These are phyloP conservation scores for Kalmanozyma brasiliensis DNA, from an alignment of 1,284 basidiomycete genomes.

Conservation along the genomic window DNA sequence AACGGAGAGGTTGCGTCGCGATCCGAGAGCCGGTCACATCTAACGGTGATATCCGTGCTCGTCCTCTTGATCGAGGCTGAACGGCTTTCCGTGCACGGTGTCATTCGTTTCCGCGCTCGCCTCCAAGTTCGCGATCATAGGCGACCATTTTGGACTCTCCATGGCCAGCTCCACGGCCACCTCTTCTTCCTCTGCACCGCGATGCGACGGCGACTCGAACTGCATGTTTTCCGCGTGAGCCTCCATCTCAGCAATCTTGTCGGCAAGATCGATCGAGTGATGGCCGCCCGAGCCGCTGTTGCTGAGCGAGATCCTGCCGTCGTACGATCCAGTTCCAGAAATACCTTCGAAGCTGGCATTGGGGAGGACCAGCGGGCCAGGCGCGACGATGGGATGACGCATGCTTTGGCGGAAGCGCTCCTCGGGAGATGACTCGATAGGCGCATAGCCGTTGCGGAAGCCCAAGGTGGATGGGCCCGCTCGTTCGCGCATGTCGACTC, in stretches of 20 bases:
- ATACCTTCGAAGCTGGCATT: conserved; percentile 15
- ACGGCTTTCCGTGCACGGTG: conserved; percentile 10
- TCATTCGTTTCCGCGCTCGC: conserved; percentile 25
- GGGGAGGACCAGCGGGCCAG: conserved; percentile 23
- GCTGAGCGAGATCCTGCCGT: conserved; percentile 26
- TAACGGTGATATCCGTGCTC: background rate
- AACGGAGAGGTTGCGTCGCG: no score
- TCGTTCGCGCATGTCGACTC: conserved; percentile 49
- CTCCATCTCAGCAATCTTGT: conserved; percentile 57
- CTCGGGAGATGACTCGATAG: conserved; percentile 38
- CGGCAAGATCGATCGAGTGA: conserved; percentile 43
- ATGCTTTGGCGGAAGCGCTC: conserved; percentile 46
- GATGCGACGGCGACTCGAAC: conserved; percentile 32
- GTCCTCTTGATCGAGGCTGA: conserved; percentile 17
- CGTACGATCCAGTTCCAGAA: conserved; percentile 32
- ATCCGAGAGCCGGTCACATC: no score
- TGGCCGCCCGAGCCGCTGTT: conserved; percentile 32
- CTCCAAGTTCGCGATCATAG: conserved; percentile 19
- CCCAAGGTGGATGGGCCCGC: conserved; percentile 42
- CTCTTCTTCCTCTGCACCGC: conserved; percentile 5
- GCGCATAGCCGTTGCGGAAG: conserved; percentile 50
- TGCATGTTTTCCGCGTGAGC: conserved; percentile 50
- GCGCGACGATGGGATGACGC: conserved; percentile 32
- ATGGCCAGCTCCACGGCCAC: background rate
- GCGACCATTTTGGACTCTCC: conserved; percentile 22